These are phyloP conservation scores for Mortierella sp. DNA, from an alignment of 371 early-diverging fungal genomes.

Conservation along the genomic window DNA sequence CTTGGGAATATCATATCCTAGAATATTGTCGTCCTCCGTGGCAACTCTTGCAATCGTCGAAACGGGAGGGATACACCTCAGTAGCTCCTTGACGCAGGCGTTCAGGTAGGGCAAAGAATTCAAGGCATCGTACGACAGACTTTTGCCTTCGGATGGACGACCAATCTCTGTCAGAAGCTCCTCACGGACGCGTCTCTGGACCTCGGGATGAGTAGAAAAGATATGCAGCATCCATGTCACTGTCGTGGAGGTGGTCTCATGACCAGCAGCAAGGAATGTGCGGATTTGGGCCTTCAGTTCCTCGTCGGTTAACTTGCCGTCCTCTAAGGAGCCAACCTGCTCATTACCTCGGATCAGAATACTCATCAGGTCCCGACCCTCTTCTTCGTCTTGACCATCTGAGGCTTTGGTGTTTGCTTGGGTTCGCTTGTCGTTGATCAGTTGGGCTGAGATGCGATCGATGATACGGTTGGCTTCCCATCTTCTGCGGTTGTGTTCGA, in stretches of 20 bases:
- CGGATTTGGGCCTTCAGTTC: slow-evolving; percentile 54
- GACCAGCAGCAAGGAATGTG: slow-evolving; percentile 56
- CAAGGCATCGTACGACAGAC: slow-evolving; percentile 57
- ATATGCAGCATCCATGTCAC: slow-evolving; percentile 50
- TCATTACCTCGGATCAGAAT: slow-evolving; percentile 47
- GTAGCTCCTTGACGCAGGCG: slow-evolving; percentile 63
- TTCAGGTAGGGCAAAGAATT: slow-evolving; percentile 59
- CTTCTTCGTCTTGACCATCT: not conserved
- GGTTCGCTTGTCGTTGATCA: slow-evolving; percentile 56
- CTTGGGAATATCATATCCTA: slow-evolving; percentile 66
- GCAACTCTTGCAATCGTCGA: slow-evolving; percentile 60
- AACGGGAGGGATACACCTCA: slow-evolving; percentile 66
- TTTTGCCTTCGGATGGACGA: slow-evolving; percentile 7
- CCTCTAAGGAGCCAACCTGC: slow-evolving; percentile 33
- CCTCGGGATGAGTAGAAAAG: slow-evolving; percentile 34
- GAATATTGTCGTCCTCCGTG: slow-evolving; percentile 54
- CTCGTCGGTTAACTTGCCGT: slow-evolving; percentile 30
- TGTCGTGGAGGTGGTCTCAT: slow-evolving; percentile 50
- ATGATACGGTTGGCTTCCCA: slow-evolving; percentile 46
- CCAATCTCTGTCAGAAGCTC: slow-evolving; percentile 37
- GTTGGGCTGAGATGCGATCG: slow-evolving; percentile 55
- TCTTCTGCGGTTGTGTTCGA: slow-evolving; percentile 43
- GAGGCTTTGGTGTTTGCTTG: slow-evolving; percentile 6
- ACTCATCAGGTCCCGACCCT: slow-evolving; percentile 40
- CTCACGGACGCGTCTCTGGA: slow-evolving; percentile 29